Conservation (phyloP, 495 filamentous ascomycete species). For the Lasiosphaeria miniovina region DNA sequence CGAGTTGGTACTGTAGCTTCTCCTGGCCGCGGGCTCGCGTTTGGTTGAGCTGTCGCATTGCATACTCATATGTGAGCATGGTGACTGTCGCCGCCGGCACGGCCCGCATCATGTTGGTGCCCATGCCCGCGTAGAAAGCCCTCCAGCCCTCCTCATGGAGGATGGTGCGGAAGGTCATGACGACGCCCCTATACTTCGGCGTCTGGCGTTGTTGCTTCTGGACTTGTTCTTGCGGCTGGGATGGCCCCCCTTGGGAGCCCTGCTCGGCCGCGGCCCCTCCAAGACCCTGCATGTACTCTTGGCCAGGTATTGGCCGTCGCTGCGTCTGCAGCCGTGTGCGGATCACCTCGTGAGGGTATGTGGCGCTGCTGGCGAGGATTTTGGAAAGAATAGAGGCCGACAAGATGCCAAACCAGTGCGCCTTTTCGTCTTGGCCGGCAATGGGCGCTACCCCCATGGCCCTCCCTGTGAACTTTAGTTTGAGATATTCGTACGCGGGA, state of each 20-base stretch:
- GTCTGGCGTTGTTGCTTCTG: slow-evolving; percentile 14
- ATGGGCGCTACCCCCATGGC: slow-evolving; percentile 67
- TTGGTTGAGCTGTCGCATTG: slow-evolving; percentile 56
- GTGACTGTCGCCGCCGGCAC: slow-evolving; percentile 95
- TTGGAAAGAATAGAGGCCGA: slow-evolving; percentile 93
- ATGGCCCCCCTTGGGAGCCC: background rate
- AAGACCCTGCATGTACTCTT: slow-evolving; percentile 63
- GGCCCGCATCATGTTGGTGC: slow-evolving; percentile 94
- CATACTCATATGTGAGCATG: slow-evolving; percentile 92
- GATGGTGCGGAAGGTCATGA: slow-evolving; percentile 82
- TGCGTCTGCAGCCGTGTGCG: slow-evolving; percentile 88
- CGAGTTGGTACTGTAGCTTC: slow-evolving; percentile 20
- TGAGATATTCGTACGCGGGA: slow-evolving; percentile 90
- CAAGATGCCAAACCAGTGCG: slow-evolving; percentile 65
- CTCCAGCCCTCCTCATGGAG: slow-evolving; percentile 90
- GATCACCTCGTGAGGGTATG: slow-evolving; percentile 96
- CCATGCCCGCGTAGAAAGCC: slow-evolving; percentile 96
- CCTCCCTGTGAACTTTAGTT: slow-evolving; percentile 82
- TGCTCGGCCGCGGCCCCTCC: slow-evolving; percentile 30
- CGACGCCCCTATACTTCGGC: slow-evolving; percentile 75
- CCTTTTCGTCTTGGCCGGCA: slow-evolving; percentile 32
- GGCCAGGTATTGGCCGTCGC: slow-evolving; percentile 56
- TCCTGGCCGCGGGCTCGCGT: slow-evolving; percentile 30
- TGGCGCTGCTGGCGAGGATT: slow-evolving; percentile 88
- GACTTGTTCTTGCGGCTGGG: background rate